Evolutionary conservation across 371 early-diverging fungal species (phyloP), one percentile per base, ranked within the genome.

Genomic region (Mucor lusitanicus): DNA sequence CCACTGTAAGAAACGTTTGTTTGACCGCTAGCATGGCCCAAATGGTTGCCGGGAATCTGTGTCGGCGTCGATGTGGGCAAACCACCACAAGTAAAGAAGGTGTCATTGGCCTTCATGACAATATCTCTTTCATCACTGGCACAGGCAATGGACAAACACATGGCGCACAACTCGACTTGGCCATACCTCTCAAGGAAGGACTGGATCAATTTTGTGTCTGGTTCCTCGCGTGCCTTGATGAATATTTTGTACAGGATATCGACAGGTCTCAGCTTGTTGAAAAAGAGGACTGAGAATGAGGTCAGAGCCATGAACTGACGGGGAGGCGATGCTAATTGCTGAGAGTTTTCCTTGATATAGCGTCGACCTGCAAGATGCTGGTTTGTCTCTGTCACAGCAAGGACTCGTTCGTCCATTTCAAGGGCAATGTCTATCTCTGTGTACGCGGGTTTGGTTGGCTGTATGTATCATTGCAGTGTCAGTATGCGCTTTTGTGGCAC

Each of bases 301-400:
- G 95, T 90, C 56, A 95, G 73, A 6, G 91, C 86, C 2, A 90
- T 82, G 69, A 92, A 94, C 46, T 82, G 81, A 35, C 94, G 79
- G 5, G 88, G 77, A 11, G 90, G 86, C 21, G 73, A 64, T 6
- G 82, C 75, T 3, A 88, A 70, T 63, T 88, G 92, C 1, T 86
- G 83, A 2, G 85, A 85, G 42, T 94, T 72, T 67, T 94, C 93
- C 21, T 74, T 78, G 6, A 73, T 42, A 7, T 39, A 44, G n/a
- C 62, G 67, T 6, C 67, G 55, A 11, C 65, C 70, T 2, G 39
- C 32, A 8, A 54, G n/a, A 15, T 67, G 54, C n/a, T 61, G 19
- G 9, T 62, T 59, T 9, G 64, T 61, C 72, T 94, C 95, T 1
- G 95, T 90, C n/a, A 56, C 17, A 8, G 19, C 28, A n/a, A 32